Base-by-base conservation (phyloP, 2,329 filamentous ascomycete species). In the Pseudocercospora fijiensis region DNA sequence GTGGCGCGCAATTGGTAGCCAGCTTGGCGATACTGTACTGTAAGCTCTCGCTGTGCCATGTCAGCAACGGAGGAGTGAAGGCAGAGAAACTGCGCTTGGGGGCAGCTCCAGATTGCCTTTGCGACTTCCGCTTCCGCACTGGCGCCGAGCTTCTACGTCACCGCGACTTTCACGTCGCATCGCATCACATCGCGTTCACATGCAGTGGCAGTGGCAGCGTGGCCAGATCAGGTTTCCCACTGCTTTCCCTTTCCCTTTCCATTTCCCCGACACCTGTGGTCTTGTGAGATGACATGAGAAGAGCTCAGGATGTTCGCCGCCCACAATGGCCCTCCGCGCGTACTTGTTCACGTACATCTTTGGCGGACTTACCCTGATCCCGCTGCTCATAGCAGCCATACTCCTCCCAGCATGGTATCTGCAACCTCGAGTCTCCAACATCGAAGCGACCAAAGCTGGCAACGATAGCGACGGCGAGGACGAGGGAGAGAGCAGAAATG, bases 301-400 rank as follows among this genome's bases (percentile, higher is more conserved):
- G 6, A 33, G 28, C 27, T 28, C 53, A 56, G 27, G 53, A 37
- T 56, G 53, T 33, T 41, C 37, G 55, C 33, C 26, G 18, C 51
- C 28, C 64, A 70, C 66, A 59, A 77, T 77, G 73, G 72, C 71
- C 64, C 74, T 84, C 72, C 75, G 74, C 68, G 78, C 78, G 71
- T 87, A 94, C 74, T 81, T 96, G 69, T 77, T 90, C 74, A 84
- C 90, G 76, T 97, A 96, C 82, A 76, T 96, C 69, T 79, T 96
- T 64, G 93, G 93, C 78, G 94, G 93, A 72, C 76, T 97, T 74
- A 96, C 93, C 63, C 94, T 97, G 75, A 75, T 96, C 63, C 93
- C 93, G 28, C 81, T 96, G 3, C 72, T 92, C 64, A 67, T 93
- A 58, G 75, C 79, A 52, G 77, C 84, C 55, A 71, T 91, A 61